Evolutionary conservation across 108 stramenopile genomes (phyloP).

Genomic region (Epipyxis sp.): DNA sequence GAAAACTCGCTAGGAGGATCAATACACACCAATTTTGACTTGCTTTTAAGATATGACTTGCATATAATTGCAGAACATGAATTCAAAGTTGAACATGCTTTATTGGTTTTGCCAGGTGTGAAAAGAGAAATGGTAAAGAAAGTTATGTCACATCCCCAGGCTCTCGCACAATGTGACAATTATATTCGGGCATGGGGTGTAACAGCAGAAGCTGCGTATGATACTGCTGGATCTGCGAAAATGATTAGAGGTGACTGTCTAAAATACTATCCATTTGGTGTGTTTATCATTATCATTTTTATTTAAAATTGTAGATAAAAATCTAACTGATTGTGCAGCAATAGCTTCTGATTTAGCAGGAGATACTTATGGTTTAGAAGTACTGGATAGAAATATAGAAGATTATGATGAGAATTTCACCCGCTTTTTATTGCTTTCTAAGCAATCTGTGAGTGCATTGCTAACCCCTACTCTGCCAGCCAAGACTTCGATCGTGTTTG

Average conservation of each 20-base stretch:
- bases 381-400: constrained; percentile 83
- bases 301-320: background rate
- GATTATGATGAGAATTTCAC: constrained; percentile 97
- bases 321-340: constrained; percentile 53
- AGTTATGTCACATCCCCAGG: constrained; percentile 91
- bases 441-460: constrained; percentile 42
- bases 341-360: constrained; percentile 90
- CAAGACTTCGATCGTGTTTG: constrained; percentile 90
- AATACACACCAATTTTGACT: constrained; percentile 96
- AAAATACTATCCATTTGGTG: constrained; percentile 13
- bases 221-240: constrained; percentile 95
- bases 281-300: background rate
- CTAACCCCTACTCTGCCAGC: constrained; percentile 37
- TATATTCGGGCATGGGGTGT: constrained; percentile 78
- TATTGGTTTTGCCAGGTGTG: constrained; percentile 63
- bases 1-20: constrained; percentile 95
- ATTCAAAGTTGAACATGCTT: constrained; percentile 86
- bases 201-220: constrained; percentile 73
- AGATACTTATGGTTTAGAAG: constrained; percentile 76
- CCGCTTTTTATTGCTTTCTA: constrained; percentile 81
- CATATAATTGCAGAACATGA: constrained; percentile 74
- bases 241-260: constrained; percentile 71
- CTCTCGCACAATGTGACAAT: constrained; percentile 94
- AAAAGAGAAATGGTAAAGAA: constrained; percentile 70
- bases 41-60: constrained; percentile 86